Base-by-base conservation (phyloP, 2,329 filamentous ascomycete genomes). In the Phialemoniopsis sp. region DNA sequence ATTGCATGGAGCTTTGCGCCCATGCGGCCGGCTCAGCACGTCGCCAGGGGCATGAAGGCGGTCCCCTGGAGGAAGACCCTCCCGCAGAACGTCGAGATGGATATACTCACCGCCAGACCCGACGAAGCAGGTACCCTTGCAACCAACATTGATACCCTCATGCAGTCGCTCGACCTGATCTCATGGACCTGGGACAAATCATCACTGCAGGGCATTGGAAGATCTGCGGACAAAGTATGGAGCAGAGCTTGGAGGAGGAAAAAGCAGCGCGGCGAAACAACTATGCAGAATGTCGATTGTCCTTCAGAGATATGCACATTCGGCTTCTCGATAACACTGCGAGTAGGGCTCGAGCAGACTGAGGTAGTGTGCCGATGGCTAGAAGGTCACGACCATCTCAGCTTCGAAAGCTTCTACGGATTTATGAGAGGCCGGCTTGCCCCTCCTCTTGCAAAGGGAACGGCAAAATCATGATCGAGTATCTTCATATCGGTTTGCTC, bases 381-480 rank as follows among this genome's bases (percentile, higher is more conserved):
- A 1, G 81, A 87, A 51, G 91, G 93, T 0, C 68, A 72, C 6
- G 86, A 95, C 48, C 68, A 76, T 14, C 72, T 82, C 1, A 55
- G 93, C 0, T 95, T 91, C 60, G 87, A 94, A 63, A 96, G 90
- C 56, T 89, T 98, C 46, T 85, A 82, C 44, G 89, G 88, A 0
- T 89, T 90, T 67, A 47, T 94, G 33, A 86, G 81, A 58, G 68
- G 76, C 29, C 76, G 72, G 42, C 39, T 70, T 6, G 15, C 15
- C 21, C 6, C 21, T 10, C 6, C 21, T 26, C 6, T 10, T 6
- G 21, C 21, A 26, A 26, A 26, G 10, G 21, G 10, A 26, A 10
- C 21, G 10, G 6, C 21, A 26, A 10, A 26, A 26, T 26, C 21
- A 6, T 26, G 21, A 26, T 26, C 21, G 21, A 26, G n/a, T n/a